phyloP scores from a whole-genome alignment of 805 yeast genomes.

The Cyberlindnera bimundalis region DNA sequence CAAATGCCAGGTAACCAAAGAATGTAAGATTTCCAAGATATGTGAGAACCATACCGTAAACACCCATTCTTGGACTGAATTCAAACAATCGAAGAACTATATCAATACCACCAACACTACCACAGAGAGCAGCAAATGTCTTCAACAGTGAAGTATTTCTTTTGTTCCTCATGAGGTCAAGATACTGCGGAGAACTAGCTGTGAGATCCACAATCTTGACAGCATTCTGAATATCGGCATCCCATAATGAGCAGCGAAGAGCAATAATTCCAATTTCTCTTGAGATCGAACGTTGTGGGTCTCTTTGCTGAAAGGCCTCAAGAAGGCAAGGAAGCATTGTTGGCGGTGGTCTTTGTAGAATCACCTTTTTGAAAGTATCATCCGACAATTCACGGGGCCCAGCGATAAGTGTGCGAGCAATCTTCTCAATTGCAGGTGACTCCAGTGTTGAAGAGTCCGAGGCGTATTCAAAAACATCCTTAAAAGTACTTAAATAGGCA shows the following conservation, averaged over 20 bases:
- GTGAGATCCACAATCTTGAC: slow-evolving; percentile 57
- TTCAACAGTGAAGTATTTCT: slow-evolving; percentile 33
- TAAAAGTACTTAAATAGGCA: slow-evolving; percentile 1
- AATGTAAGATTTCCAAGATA: slow-evolving; percentile 47
- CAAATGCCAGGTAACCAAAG: slow-evolving; percentile 44
- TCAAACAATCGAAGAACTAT: slow-evolving; percentile 34
- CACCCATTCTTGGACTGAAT: slow-evolving; percentile 27
- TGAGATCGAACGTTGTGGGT: slow-evolving; percentile 1
- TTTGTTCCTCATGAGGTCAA: slow-evolving; percentile 32
- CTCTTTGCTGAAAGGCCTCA: slow-evolving; percentile 6
- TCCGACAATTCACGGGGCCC: slow-evolving; percentile 8
- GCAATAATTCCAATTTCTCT: slow-evolving; percentile 8
- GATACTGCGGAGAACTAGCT: slow-evolving; percentile 52
- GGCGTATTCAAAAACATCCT: slow-evolving; percentile 13
- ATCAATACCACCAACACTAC: slow-evolving; percentile 45
- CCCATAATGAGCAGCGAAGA: slow-evolving; percentile 14
- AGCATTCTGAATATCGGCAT: slow-evolving; percentile 35
- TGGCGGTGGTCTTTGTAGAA: slow-evolving; percentile 11
- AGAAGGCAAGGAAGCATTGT: slow-evolving; percentile 6
- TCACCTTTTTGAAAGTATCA: slow-evolving; percentile 1
- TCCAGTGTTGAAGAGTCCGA: slow-evolving; percentile 4
- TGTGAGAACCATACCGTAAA: slow-evolving; percentile 45
- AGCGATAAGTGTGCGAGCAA: slow-evolving; percentile 1
- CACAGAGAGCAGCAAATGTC: slow-evolving; percentile 30
- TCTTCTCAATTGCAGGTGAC: neutral